Conservation (phyloP, 306 rosid species). For the Ceratonia siliqua region DNA sequence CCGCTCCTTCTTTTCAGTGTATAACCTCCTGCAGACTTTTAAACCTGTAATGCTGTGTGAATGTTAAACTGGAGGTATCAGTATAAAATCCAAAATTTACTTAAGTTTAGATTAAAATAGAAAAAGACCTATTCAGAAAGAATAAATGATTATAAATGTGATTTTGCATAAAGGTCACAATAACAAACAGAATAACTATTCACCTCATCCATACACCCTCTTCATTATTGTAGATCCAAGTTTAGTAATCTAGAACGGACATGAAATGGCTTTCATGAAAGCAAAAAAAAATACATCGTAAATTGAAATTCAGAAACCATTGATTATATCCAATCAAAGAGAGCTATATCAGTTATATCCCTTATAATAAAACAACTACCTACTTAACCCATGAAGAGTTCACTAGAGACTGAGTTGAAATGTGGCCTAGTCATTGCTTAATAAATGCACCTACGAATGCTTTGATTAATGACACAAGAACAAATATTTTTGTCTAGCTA, state of each 20-base stretch:
- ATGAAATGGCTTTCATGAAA: background rate
- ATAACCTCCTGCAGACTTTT: constrained; percentile 57
- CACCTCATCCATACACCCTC: background rate
- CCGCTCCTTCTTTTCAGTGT: constrained; percentile 61
- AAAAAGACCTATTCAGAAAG: background rate
- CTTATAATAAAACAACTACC: background rate
- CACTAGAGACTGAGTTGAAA: background rate
- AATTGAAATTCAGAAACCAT: background rate
- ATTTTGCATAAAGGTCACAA: background rate
- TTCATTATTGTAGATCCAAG: background rate
- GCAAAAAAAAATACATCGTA: background rate
- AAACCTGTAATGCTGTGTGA: constrained; percentile 53
- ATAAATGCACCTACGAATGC: background rate
- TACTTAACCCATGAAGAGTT: background rate
- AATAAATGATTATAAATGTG: too few species aligned
- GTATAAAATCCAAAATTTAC: constrained; percentile 19
- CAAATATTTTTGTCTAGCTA: background rate
- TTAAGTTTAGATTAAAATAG: background rate
- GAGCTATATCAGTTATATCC: background rate
- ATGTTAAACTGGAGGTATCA: constrained; percentile 26
- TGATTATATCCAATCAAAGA: background rate
- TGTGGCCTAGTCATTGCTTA: background rate
- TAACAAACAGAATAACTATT: background rate
- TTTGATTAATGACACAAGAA: background rate
- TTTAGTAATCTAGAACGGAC: background rate